These are phyloP conservation scores for Lentinula lateritia DNA, from an alignment of 768 basidiomycete species.

Conservation along the genomic window DNA sequence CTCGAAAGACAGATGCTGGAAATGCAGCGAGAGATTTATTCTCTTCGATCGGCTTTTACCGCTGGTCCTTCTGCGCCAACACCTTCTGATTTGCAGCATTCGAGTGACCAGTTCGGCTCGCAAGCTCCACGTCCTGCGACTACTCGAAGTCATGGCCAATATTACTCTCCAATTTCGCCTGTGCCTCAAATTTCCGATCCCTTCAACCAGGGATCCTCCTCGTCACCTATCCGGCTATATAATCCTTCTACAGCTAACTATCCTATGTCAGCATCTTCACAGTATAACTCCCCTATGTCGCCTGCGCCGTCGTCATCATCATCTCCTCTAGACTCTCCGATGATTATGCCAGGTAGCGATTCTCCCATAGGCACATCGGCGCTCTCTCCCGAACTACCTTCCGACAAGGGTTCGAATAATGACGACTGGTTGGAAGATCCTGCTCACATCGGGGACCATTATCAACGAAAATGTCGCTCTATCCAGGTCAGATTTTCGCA, in stretches of 20 bases:
- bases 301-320: slow-evolving; percentile 14
- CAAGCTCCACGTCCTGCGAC: neutral
- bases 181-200: slow-evolving; percentile 24
- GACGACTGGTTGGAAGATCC: slow-evolving; percentile 33
- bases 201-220: slow-evolving; percentile 35
- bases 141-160: neutral
- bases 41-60: slow-evolving; percentile 35
- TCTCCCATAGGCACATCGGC: slow-evolving; percentile 3
- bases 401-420: neutral
- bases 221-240: slow-evolving; percentile 14
- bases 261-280: slow-evolving; percentile 19
- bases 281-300: slow-evolving; percentile 6
- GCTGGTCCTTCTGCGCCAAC: slow-evolving; percentile 8
- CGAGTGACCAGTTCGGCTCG: slow-evolving; percentile 14
- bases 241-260: slow-evolving; percentile 14
- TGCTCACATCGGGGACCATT: slow-evolving; percentile 38
- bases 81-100: slow-evolving; percentile 16
- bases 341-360: slow-evolving; percentile 7
- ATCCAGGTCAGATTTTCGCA: slow-evolving; percentile 46
- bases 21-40: slow-evolving; percentile 48
- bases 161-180: slow-evolving; percentile 31
- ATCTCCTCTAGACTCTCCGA: slow-evolving; percentile 7
- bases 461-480: slow-evolving; percentile 60
- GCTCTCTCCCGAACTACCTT: slow-evolving; percentile 7
- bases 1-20: slow-evolving; percentile 51